A percentile compares a stretch with the other conserved stretches of the same genome.
These are phyloP conservation scores for Lactarius quietus DNA, from an alignment of 768 basidiomycete species.

Conservation along the genomic window DNA sequence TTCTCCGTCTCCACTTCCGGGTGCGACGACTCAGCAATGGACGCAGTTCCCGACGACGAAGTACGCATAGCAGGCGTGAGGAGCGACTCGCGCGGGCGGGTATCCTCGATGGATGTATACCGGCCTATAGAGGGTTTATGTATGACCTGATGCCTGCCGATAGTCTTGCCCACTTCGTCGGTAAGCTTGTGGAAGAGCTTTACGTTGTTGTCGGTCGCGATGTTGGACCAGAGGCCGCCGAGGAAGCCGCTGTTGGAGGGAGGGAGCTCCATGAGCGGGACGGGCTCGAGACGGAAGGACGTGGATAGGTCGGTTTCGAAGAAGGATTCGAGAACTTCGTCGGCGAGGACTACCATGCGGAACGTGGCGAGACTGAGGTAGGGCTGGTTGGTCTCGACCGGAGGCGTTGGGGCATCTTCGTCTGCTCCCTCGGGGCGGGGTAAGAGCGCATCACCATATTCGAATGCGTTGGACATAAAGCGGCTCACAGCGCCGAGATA, in stretches of 20 bases:
- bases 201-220: constrained; percentile 89
- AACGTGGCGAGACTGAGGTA: constrained; percentile 96
- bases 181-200: constrained; percentile 91
- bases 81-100: constrained; percentile 83
- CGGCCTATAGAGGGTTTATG: constrained; percentile 85
- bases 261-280: constrained; percentile 65
- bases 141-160: constrained; percentile 87
- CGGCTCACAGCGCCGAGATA: constrained; percentile 95
- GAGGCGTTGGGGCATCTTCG: constrained; percentile 39
- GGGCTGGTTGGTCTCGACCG: constrained; percentile 73
- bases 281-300: constrained; percentile 77
- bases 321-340: constrained; percentile 94
- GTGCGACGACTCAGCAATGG: constrained; percentile 25
- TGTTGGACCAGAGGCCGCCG: constrained; percentile 85
- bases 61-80: constrained; percentile 67
- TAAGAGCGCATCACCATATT: constrained; percentile 93
- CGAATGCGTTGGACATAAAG: constrained; percentile 98
- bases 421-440: constrained; percentile 46
- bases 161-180: constrained; percentile 91
- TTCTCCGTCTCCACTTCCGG: no score
- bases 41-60: constrained; percentile 37
- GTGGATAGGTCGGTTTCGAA: constrained; percentile 89
- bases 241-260: constrained; percentile 57
- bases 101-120: constrained; percentile 79
- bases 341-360: constrained; percentile 97